Percentiles rank a stretch among this genome's conserved stretches.
Conservation (phyloP, 2,329 filamentous ascomycete species). For the Fusarium citri region DNA sequence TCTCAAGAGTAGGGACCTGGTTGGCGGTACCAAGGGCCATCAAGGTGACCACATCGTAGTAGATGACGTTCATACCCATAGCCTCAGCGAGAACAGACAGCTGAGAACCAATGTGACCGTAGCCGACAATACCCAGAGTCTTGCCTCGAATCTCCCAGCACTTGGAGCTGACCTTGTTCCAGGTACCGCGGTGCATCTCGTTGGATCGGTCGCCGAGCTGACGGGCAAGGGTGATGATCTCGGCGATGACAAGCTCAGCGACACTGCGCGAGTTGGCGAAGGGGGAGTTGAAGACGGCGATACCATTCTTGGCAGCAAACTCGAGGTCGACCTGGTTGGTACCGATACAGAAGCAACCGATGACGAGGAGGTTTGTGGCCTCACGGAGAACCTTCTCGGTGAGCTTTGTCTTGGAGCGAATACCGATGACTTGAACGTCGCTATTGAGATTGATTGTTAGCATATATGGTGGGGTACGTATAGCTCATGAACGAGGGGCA, state of each 20-base stretch:
- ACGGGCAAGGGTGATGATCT: slow-evolving; percentile 91
- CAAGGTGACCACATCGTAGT: slow-evolving; percentile 93
- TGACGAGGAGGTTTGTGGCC: slow-evolving; percentile 93
- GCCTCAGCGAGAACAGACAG: slow-evolving; percentile 94
- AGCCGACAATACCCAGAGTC: slow-evolving; percentile 95
- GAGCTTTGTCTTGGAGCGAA: slow-evolving; percentile 97
- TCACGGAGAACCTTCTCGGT: slow-evolving; percentile 85
- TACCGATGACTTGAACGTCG: slow-evolving; percentile 96
- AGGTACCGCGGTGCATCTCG: slow-evolving; percentile 93
- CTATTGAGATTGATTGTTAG: slow-evolving; percentile 57
- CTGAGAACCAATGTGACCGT: slow-evolving; percentile 97
- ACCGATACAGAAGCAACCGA: slow-evolving; percentile 99
- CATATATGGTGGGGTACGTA: slow-evolving; percentile 23
- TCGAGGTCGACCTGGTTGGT: slow-evolving; percentile 94
- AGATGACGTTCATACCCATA: slow-evolving; percentile 98
- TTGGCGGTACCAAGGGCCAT: slow-evolving; percentile 92
- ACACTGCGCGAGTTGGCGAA: slow-evolving; percentile 98
- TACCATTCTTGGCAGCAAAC: slow-evolving; percentile 84
- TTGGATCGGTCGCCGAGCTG: slow-evolving; percentile 93
- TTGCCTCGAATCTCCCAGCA: slow-evolving; percentile 99
- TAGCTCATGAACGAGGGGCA: slow-evolving; percentile 27
- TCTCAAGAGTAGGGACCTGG: slow-evolving; percentile 82
- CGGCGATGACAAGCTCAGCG: slow-evolving; percentile 92
- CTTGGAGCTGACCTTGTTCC: slow-evolving; percentile 97
- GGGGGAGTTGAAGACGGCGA: slow-evolving; percentile 98